Evolutionary conservation across 352 stramenopile genomes (phyloP).

Genomic region (Pythium oligandrum): DNA sequence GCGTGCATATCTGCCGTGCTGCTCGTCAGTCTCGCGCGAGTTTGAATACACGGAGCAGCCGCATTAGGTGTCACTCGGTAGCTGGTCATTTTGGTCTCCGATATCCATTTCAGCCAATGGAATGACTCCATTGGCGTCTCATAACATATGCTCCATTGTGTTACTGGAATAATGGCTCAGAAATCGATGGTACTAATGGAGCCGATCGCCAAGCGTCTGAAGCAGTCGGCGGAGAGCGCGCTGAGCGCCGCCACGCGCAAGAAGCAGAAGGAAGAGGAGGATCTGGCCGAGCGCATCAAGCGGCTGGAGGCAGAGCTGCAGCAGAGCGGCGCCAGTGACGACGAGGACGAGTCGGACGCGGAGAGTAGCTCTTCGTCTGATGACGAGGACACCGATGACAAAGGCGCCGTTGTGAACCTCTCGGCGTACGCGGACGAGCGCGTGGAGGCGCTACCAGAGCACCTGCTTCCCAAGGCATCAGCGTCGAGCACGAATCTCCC

Average conservation of each 20-base stretch:
- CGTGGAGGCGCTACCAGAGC: slow-evolving; percentile 54
- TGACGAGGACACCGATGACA: slow-evolving; percentile 19
- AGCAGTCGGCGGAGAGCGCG: slow-evolving; percentile 65
- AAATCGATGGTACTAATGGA: slow-evolving; percentile 27
- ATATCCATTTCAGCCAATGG: too few species aligned
- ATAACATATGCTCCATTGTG: too few species aligned
- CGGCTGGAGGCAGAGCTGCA: slow-evolving; percentile 68
- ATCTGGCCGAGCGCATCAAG: slow-evolving; percentile 64
- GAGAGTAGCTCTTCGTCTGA: background rate
- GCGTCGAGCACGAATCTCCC: slow-evolving; percentile 9
- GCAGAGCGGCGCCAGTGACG: slow-evolving; percentile 12
- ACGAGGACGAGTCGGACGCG: slow-evolving; percentile 17
- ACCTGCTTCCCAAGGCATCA: slow-evolving; percentile 40
- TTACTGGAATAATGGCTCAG: too few species aligned
- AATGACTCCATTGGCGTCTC: too few species aligned
- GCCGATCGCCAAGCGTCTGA: slow-evolving; percentile 81
- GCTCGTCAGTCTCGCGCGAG: too few species aligned
- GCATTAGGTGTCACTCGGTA: too few species aligned
- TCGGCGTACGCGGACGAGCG: slow-evolving; percentile 61
- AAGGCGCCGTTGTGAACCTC: slow-evolving; percentile 46
- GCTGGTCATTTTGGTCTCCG: too few species aligned
- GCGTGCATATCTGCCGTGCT: too few species aligned
- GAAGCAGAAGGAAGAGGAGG: slow-evolving; percentile 33
- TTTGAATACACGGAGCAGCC: too few species aligned
- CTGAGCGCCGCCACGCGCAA: slow-evolving; percentile 20